Evolutionary conservation across 129 eudicot species (phyloP).

Genomic region (Flaveria bidentis): DNA sequence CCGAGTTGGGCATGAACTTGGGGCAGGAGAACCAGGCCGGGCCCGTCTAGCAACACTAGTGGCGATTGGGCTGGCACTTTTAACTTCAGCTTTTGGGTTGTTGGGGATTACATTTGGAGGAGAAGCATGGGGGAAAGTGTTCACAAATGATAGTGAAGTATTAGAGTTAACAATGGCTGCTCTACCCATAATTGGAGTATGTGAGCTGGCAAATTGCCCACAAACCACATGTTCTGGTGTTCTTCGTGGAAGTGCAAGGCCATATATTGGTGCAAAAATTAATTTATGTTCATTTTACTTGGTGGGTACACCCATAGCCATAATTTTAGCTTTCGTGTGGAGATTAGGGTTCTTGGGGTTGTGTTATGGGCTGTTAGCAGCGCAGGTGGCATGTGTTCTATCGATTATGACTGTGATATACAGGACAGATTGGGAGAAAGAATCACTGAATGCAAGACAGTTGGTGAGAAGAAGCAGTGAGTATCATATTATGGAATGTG

Average conservation of each 20-base stretch:
- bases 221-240: conserved; percentile 98
- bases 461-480: conserved; percentile 65
- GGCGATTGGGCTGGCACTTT: conserved; percentile 65
- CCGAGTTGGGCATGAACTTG: conserved; percentile 91
- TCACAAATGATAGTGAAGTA: conserved; percentile 74
- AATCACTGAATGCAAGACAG: conserved; percentile 72
- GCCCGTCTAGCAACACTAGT: conserved; percentile 74
- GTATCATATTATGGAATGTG: conserved; percentile 47
- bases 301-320: conserved; percentile 91
- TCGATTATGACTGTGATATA: conserved; percentile 61
- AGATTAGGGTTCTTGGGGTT: conserved; percentile 70
- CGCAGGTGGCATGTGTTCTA: conserved; percentile 76
- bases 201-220: conserved; percentile 96
- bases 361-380: conserved; percentile 95
- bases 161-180: conserved; percentile 66
- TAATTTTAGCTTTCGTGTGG: conserved; percentile 66
- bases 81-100: conserved; percentile 70
- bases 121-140: conserved; percentile 75
- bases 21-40: conserved; percentile 77
- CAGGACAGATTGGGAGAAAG: conserved; percentile 84
- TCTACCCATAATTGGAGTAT: conserved; percentile 85
- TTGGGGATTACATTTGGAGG: conserved; percentile 73
- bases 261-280: conserved; percentile 70
- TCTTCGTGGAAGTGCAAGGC: conserved; percentile 94
- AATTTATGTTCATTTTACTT: conserved; percentile 85